Conservation (phyloP, 2,329 filamentous ascomycete species). For the Fusarium equiseti region DNA sequence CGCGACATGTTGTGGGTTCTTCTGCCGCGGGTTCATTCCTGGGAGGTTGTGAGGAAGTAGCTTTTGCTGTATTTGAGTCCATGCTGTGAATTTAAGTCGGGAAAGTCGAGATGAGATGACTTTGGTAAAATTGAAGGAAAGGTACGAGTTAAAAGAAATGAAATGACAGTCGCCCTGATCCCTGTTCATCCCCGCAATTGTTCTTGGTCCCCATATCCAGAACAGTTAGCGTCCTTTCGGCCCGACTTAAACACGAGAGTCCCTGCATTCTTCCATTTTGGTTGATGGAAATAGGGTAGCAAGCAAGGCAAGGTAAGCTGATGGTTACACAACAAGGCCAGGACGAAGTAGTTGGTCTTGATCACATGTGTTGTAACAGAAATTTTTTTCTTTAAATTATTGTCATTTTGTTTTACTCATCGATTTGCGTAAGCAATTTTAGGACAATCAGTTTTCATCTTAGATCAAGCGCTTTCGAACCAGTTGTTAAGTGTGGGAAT, state of each 20-base stretch:
- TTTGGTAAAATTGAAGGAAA: constrained; percentile 21
- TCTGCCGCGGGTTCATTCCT: constrained; percentile 18
- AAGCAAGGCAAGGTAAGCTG: neutral
- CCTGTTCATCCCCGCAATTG: constrained; percentile 29
- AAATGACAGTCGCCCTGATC: constrained; percentile 1
- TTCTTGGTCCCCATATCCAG: neutral
- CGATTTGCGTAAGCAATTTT: neutral
- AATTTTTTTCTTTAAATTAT: too few species aligned
- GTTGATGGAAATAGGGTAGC: neutral
- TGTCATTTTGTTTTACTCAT: neutral
- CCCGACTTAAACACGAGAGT: constrained; percentile 22
- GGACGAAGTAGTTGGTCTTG: neutral
- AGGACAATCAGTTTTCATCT: fast-evolving
- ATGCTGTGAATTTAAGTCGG: neutral
- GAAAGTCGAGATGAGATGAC: neutral
- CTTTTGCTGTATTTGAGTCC: constrained; percentile 7
- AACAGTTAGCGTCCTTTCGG: constrained; percentile 15
- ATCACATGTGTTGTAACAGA: neutral
- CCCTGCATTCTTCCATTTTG: neutral
- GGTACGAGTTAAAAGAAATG: constrained; percentile 6
- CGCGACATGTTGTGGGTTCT: constrained; percentile 31
- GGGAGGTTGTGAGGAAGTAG: constrained; percentile 4
- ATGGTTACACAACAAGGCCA: neutral
- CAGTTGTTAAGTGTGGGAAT: too few species aligned
- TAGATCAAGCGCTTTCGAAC: too few species aligned